Conservation (phyloP, 176 grass and related monocot genomes). For the Raddia distichophylla region DNA sequence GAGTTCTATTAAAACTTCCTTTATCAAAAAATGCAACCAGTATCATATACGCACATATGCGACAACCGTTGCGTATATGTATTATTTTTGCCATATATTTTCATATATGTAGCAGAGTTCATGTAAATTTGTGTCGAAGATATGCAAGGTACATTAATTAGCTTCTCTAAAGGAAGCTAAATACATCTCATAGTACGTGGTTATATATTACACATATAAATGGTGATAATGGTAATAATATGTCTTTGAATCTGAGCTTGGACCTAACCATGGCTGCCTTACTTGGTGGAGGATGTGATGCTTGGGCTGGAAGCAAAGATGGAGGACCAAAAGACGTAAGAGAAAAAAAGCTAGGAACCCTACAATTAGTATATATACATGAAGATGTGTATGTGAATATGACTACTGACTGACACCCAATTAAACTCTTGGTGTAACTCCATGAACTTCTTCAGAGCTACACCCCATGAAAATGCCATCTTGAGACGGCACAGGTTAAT, state of each 20-base stretch:
- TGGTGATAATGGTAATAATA: not conserved
- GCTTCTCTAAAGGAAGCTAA: slow-evolving; percentile 28
- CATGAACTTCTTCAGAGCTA: slow-evolving; percentile 37
- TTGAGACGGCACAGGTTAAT: not conserved
- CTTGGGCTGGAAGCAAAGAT: not conserved
- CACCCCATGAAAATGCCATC: slow-evolving; percentile 12
- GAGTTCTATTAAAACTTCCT: no score
- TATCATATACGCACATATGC: not conserved
- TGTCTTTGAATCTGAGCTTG: not conserved
- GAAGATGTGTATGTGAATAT: not conserved
- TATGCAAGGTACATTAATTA: slow-evolving; percentile 32
- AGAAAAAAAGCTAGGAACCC: not conserved
- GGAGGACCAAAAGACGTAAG: not conserved
- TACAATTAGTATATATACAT: not conserved
- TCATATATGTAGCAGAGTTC: not conserved
- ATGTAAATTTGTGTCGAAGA: not conserved
- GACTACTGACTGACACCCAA: not conserved
- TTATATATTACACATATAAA: slow-evolving; percentile 20
- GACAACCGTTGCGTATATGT: not conserved
- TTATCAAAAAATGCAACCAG: no score
- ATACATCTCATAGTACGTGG: slow-evolving; percentile 1
- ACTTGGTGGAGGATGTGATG: slow-evolving; percentile 14
- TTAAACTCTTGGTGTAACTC: not conserved
- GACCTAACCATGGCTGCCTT: slow-evolving; percentile 37
- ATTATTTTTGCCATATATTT: not conserved